Percentiles rank a stretch among this genome's conserved stretches.
Conservation (phyloP, 352 stramenopile genomes). For the Phytophthora pistaciae region DNA sequence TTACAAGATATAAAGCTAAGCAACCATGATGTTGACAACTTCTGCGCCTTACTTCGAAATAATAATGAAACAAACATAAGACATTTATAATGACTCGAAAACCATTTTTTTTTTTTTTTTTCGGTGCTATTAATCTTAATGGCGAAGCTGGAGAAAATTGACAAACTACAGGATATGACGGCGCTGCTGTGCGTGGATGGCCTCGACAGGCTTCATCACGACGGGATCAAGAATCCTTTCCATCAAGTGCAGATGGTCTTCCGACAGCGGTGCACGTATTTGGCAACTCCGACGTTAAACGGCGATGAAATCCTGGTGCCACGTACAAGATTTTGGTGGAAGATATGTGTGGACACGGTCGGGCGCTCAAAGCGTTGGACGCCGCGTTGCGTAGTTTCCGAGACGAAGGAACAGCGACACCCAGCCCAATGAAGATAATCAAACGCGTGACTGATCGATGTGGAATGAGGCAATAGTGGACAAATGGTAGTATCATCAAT, state of each 20-base stretch:
- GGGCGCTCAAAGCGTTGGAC: neutral
- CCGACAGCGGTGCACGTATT: neutral
- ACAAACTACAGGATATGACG: constrained; percentile 36
- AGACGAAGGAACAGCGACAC: neutral
- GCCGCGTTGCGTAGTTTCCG: neutral
- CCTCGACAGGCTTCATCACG: constrained; percentile 22
- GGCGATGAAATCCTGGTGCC: constrained; percentile 5
- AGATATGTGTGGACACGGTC: constrained; percentile 39
- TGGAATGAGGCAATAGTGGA: no score
- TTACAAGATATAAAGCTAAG: no score
- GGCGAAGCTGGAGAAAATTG: constrained; percentile 24
- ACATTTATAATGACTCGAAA: neutral
- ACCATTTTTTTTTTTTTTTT: no score
- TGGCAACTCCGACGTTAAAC: neutral
- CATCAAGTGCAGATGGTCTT: no score
- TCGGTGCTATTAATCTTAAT: no score
- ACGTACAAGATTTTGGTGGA: constrained; percentile 33
- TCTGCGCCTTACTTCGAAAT: no score
- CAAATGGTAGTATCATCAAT: neutral
- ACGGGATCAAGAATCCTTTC: neutral
- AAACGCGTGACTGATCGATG: neutral
- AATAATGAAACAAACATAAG: no score
- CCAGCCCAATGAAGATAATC: neutral
- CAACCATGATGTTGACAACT: no score
- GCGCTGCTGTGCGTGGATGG: constrained; percentile 39